These are phyloP conservation scores for Penicillium sp. DNA, from an alignment of 2,329 filamentous ascomycete genomes.

Conservation along the genomic window DNA sequence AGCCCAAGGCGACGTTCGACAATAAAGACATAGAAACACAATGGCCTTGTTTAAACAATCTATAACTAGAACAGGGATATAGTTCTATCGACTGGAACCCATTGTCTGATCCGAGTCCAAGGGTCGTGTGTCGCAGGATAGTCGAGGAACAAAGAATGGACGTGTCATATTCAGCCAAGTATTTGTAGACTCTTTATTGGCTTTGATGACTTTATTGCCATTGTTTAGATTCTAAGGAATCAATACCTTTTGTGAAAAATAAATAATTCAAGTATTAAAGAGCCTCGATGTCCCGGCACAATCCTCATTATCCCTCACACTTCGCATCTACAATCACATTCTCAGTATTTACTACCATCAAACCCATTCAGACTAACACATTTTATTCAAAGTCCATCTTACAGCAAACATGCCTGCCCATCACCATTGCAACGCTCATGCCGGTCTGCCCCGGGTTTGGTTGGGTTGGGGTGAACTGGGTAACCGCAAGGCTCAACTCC, in stretches of 20 bases:
- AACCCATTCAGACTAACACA: background rate
- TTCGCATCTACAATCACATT: background rate
- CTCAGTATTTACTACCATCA: background rate
- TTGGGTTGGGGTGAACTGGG: constrained; percentile 5
- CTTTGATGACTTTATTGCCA: background rate
- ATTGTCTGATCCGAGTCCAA: background rate
- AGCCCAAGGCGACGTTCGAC: background rate
- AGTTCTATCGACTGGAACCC: background rate
- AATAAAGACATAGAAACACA: background rate
- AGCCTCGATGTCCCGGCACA: background rate
- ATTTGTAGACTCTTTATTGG: background rate
- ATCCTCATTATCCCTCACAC: background rate
- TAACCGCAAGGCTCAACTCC: constrained; percentile 3
- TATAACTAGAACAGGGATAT: background rate
- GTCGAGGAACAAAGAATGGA: background rate
- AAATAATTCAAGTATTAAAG: background rate
- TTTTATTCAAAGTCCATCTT: background rate
- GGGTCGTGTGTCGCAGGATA: background rate
- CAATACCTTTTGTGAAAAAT: background rate
- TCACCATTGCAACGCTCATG: constrained; percentile 1
- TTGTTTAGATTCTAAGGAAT: background rate
- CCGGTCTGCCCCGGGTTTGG: constrained; percentile 1
- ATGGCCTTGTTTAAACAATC: background rate
- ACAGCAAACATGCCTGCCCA: background rate
- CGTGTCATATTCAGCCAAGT: background rate